These are phyloP conservation scores for Hevea brasiliensis DNA, from an alignment of 345 rosid genomes.

Conservation along the genomic window DNA sequence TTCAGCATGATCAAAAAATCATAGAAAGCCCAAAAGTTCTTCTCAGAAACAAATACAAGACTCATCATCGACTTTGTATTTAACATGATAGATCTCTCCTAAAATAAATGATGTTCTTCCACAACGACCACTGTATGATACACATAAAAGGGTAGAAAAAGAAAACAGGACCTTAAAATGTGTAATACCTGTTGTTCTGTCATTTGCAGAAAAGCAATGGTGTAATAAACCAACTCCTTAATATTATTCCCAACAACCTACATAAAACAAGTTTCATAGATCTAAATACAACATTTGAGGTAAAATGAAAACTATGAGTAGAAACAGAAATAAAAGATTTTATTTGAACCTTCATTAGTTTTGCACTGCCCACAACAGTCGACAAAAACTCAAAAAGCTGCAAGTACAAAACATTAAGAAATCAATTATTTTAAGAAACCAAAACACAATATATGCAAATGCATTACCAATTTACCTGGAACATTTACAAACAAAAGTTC, in stretches of 20 bases:
- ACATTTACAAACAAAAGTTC: constrained; percentile 8
- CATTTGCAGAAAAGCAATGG: constrained; percentile 80
- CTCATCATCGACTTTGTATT: background rate
- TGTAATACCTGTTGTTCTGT: constrained; percentile 76
- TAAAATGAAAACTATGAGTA: constrained; percentile 3
- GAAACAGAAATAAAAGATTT: constrained; percentile 15
- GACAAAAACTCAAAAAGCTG: constrained; percentile 90
- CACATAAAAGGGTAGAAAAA: background rate
- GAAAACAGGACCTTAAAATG: background rate
- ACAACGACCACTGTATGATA: background rate
- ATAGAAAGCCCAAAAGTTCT: background rate
- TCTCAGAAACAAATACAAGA: background rate
- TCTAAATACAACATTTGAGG: constrained; percentile 3
- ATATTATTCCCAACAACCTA: constrained; percentile 59
- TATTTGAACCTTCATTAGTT: constrained; percentile 62
- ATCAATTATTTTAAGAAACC: constrained; percentile 11
- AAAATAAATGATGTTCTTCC: background rate
- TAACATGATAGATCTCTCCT: background rate
- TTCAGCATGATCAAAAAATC: background rate
- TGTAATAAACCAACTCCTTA: constrained; percentile 74
- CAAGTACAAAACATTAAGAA: constrained; percentile 27
- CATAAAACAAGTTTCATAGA: constrained; percentile 16
- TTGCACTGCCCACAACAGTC: constrained; percentile 70
- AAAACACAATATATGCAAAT: background rate
- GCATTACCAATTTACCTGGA: background rate